A percentile compares a stretch with the other conserved stretches of the same genome.
Conservation (phyloP, 108 stramenopile species). For the Stephanodiscus minutulus region DNA sequence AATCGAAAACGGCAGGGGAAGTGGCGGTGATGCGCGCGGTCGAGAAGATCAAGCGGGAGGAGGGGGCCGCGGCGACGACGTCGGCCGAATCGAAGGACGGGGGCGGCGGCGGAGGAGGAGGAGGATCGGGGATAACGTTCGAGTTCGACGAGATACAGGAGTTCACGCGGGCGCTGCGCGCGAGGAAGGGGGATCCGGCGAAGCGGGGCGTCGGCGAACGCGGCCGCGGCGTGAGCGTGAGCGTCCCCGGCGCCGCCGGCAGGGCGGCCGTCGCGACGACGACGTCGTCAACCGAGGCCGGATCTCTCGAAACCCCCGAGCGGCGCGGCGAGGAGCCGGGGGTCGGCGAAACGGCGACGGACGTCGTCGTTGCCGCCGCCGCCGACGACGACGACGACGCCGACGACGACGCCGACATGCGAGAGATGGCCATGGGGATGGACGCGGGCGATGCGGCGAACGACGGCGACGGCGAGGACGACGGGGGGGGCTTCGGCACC, state of each 20-base stretch:
- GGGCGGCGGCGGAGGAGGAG: background rate
- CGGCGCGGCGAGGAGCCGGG: too few species aligned
- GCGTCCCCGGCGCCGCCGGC: conserved; percentile 10
- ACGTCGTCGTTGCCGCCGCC: conserved; percentile 2
- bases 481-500: conserved; percentile 52
- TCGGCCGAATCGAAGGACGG: conserved; percentile 10
- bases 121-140: conserved; percentile 59
- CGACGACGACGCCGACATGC: conserved; percentile 61
- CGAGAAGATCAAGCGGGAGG: conserved; percentile 34
- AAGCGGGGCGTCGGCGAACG: conserved; percentile 35
- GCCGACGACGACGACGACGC: conserved; percentile 1
- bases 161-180: conserved; percentile 79
- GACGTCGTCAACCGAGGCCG: too few species aligned
- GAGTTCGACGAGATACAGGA: conserved; percentile 83
- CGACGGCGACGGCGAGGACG: conserved; percentile 42
- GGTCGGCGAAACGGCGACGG: conserved; percentile 11
- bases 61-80: conserved; percentile 7
- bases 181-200: conserved; percentile 61
- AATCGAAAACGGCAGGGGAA: conserved; percentile 48
- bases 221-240: background rate
- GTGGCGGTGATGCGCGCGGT: conserved; percentile 72
- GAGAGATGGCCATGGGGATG: conserved; percentile 73
- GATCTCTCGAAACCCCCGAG: too few species aligned
- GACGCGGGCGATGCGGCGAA: conserved; percentile 1
- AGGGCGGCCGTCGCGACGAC: background rate